These are phyloP conservation scores for Diaporthe vaccinii DNA, from an alignment of 2,329 filamentous ascomycete species.

Conservation along the genomic window DNA sequence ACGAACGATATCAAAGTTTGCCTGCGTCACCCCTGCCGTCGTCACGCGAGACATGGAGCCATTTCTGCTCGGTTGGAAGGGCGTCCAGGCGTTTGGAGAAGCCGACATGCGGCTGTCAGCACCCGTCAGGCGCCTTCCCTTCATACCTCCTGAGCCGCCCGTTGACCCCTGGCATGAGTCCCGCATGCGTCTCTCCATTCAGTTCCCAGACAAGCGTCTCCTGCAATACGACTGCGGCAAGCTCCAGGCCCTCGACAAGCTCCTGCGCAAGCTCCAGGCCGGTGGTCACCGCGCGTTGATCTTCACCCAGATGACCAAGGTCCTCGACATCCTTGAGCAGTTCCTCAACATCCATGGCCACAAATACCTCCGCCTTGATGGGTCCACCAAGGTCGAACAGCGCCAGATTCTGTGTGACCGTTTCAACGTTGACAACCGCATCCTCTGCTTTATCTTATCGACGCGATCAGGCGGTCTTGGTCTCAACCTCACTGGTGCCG, in stretches of 20 bases:
- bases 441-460: slow-evolving; percentile 94
- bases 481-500: slow-evolving; percentile 96
- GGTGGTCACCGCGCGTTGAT: slow-evolving; percentile 95
- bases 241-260: slow-evolving; percentile 87
- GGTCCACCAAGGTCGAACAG: slow-evolving; percentile 96
- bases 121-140: slow-evolving; percentile 68
- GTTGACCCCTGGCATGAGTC: slow-evolving; percentile 93
- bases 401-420: slow-evolving; percentile 95
- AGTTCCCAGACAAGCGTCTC: slow-evolving; percentile 96
- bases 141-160: slow-evolving; percentile 67
- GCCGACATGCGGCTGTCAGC: slow-evolving; percentile 69
- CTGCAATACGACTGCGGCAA: slow-evolving; percentile 98
- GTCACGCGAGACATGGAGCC: slow-evolving; percentile 83
- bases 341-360: slow-evolving; percentile 98
- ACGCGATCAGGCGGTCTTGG: slow-evolving; percentile 94
- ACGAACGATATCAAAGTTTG: slow-evolving; percentile 85
- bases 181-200: slow-evolving; percentile 92
- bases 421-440: slow-evolving; percentile 95
- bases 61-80: slow-evolving; percentile 74
- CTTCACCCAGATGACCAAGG: slow-evolving; percentile 99
- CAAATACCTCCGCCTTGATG: slow-evolving; percentile 95
- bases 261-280: slow-evolving; percentile 88
- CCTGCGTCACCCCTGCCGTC: slow-evolving; percentile 90
- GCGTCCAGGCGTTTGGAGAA: slow-evolving; percentile 69
- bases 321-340: slow-evolving; percentile 95